phyloP scores from a whole-genome alignment of 2,329 filamentous ascomycete species.

The Colletotrichum sp. region DNA sequence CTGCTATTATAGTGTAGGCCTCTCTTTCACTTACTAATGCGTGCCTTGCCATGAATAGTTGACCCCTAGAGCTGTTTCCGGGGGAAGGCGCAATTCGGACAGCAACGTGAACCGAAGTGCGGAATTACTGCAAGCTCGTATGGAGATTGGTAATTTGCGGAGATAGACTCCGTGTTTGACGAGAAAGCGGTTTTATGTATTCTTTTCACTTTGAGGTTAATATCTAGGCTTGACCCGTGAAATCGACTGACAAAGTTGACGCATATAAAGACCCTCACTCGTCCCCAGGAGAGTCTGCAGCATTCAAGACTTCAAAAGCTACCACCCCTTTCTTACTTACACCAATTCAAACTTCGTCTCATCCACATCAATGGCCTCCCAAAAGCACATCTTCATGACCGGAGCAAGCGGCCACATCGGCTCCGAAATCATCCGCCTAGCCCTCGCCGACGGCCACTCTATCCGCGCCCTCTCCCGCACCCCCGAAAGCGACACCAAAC shows the following conservation, averaged over 20 bases:
- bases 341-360: accelerated
- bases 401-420: slow-evolving; percentile 45
- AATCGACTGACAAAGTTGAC: not conserved
- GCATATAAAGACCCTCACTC: not conserved
- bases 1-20: not conserved
- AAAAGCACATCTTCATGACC: slow-evolving; percentile 37
- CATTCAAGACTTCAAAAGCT: not conserved
- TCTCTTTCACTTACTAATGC: not conserved
- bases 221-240: not conserved
- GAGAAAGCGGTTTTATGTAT: accelerated
- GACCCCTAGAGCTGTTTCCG: not conserved
- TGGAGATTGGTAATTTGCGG: not conserved
- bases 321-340: too few species aligned
- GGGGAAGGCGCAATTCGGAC: not conserved
- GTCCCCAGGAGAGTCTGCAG: not conserved
- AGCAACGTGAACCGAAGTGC: not conserved
- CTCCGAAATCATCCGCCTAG: slow-evolving; percentile 35
- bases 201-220: not conserved
- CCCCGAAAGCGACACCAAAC: slow-evolving; percentile 35
- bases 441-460: slow-evolving; percentile 40
- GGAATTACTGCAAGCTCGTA: not conserved
- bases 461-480: slow-evolving; percentile 27
- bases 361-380: not conserved
- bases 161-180: not conserved
- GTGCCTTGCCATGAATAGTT: accelerated